phyloP scores from a whole-genome alignment of 768 basidiomycete species.

The Leccinum sublutescens region DNA sequence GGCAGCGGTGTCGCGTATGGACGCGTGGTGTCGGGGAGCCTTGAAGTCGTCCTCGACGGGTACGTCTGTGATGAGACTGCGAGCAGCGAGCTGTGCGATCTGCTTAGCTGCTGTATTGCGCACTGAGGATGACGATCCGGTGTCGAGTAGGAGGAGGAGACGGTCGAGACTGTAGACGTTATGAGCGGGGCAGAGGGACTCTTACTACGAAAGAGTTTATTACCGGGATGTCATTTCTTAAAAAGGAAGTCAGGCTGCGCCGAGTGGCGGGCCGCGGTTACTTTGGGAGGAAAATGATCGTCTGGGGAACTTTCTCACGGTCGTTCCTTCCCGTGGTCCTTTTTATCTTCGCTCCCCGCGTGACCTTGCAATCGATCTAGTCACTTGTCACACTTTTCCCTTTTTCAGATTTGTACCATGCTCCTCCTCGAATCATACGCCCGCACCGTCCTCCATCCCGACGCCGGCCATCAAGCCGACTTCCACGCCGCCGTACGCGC shows the following conservation, averaged over 20 bases:
- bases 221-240: slow-evolving; percentile 77
- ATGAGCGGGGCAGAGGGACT: neutral
- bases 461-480: neutral
- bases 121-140: slow-evolving; percentile 87
- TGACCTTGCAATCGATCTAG: slow-evolving; percentile 39
- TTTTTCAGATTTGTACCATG: neutral
- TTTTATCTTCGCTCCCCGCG: slow-evolving; percentile 56
- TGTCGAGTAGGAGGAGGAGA: slow-evolving; percentile 92
- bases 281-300: slow-evolving; percentile 44
- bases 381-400: slow-evolving; percentile 35
- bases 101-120: slow-evolving; percentile 96
- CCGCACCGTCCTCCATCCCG: slow-evolving; percentile 9
- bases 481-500: slow-evolving; percentile 13
- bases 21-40: slow-evolving; percentile 51
- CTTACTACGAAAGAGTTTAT: slow-evolving; percentile 7
- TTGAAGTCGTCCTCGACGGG: slow-evolving; percentile 79
- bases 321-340: slow-evolving; percentile 47
- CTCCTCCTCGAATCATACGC: slow-evolving; percentile 12
- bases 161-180: slow-evolving; percentile 77
- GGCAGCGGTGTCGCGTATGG: slow-evolving; percentile 64
- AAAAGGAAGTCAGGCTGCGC: slow-evolving; percentile 56
- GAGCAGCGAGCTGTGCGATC: slow-evolving; percentile 85
- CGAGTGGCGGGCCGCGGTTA: slow-evolving; percentile 41
- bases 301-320: slow-evolving; percentile 54
- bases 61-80: slow-evolving; percentile 81